A percentile compares a stretch with the other conserved stretches of the same genome.
These are phyloP conservation scores for Persicaria maculosa DNA, from an alignment of 148 eudicot species.

Conservation along the genomic window DNA sequence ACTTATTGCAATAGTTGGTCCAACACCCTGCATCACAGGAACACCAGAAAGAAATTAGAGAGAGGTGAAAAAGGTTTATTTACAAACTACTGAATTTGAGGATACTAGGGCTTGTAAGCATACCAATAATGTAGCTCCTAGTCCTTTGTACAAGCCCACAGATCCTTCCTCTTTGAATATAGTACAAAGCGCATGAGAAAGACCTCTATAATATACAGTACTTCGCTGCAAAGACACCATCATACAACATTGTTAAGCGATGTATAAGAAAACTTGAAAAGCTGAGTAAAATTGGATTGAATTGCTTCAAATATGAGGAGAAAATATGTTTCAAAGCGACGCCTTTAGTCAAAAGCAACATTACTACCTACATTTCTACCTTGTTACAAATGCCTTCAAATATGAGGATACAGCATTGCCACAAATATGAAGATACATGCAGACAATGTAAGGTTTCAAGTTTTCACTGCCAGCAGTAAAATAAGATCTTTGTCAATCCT, in stretches of 20 bases:
- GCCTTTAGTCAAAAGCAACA: no score
- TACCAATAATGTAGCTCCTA: slow-evolving; percentile 83
- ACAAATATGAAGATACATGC: neutral
- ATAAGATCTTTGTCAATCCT: neutral
- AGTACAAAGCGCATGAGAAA: slow-evolving; percentile 67
- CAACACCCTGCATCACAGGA: slow-evolving; percentile 62
- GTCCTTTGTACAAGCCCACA: slow-evolving; percentile 75
- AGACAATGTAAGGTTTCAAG: neutral
- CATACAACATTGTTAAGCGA: neutral
- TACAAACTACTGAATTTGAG: neutral
- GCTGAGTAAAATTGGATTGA: neutral
- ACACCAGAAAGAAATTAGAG: neutral
- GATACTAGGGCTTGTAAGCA: slow-evolving; percentile 14
- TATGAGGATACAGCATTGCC: neutral
- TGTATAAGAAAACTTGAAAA: neutral
- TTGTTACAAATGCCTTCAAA: neutral
- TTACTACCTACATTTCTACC: no score
- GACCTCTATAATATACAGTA: slow-evolving; percentile 62
- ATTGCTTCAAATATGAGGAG: no score
- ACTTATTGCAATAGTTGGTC: slow-evolving; percentile 87
- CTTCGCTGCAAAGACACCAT: slow-evolving; percentile 42
- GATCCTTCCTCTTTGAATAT: slow-evolving; percentile 79
- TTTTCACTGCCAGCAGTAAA: neutral
- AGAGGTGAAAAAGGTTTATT: neutral
- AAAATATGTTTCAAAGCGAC: no score